A percentile compares a stretch with the other conserved stretches of the same genome.
These are phyloP conservation scores for Geotrichum phurueaensis DNA, from an alignment of 1,139 yeast species.

Conservation along the genomic window DNA sequence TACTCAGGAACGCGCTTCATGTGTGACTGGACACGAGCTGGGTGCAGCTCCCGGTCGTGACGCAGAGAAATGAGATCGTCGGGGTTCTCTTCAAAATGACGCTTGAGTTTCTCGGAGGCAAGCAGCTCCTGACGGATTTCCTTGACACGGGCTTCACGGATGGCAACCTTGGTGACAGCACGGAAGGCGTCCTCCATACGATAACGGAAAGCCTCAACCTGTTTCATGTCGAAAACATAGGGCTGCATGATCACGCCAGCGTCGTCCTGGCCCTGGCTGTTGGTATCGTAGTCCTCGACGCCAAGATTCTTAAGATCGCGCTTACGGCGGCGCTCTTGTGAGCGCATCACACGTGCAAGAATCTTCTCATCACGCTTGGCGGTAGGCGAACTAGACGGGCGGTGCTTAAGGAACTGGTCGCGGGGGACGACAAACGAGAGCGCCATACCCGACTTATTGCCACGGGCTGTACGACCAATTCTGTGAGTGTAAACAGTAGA, in stretches of 20 bases:
- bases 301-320: slow-evolving; percentile 35
- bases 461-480: slow-evolving; percentile 97
- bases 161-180: slow-evolving; percentile 82
- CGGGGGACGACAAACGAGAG: slow-evolving; percentile 84
- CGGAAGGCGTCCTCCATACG: slow-evolving; percentile 97
- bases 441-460: slow-evolving; percentile 93
- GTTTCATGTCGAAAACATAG: slow-evolving; percentile 85
- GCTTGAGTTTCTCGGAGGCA: slow-evolving; percentile 81
- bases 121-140: slow-evolving; percentile 85
- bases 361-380: slow-evolving; percentile 85
- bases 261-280: slow-evolving; percentile 18
- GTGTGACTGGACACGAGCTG: slow-evolving; percentile 76
- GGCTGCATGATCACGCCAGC: slow-evolving; percentile 48
- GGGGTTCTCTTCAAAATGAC: slow-evolving; percentile 98
- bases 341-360: slow-evolving; percentile 65
- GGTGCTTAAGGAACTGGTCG: slow-evolving; percentile 85
- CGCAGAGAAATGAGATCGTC: slow-evolving; percentile 83
- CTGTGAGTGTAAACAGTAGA: slow-evolving; percentile 90
- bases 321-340: slow-evolving; percentile 68
- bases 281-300: slow-evolving; percentile 10
- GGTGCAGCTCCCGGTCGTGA: slow-evolving; percentile 85
- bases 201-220: slow-evolving; percentile 92
- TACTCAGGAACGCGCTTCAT: slow-evolving; percentile 91
- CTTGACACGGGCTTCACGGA: slow-evolving; percentile 88
- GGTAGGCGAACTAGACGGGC: slow-evolving; percentile 61